Base-by-base conservation (phyloP, 1,284 basidiomycete species). In the Austroboletus niveus region DNA sequence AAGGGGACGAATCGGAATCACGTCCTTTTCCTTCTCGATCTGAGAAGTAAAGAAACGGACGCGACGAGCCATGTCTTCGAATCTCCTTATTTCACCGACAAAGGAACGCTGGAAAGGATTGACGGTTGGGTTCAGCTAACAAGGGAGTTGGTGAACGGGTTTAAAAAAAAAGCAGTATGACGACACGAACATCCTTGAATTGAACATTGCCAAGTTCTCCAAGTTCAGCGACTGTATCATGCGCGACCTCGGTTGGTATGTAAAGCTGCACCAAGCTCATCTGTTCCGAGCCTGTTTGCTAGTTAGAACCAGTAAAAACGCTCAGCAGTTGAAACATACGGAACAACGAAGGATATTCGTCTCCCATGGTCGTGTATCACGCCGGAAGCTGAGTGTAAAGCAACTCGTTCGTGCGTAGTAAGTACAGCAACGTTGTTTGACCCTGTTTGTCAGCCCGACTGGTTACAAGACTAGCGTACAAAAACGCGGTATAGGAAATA, bases 231-330 rank as follows among this genome's bases (percentile, higher is more conserved):
- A 98, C 92, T 46, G 96, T 92, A 66, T 97, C 92, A 72, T 99
- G 97, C 24, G 95, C 94, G 51, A 97, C 93, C 79, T 99, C 97
- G 45, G 92, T 90, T 45, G 97, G 97, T 62, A 98, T 91, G 73
- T 96, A 97, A 68, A 99, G 87, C 80, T 99, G 95, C 61, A 98
- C 90, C 75, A 97, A 80, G 78, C 93, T 96, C 95, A 98, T 98
- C 76, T 85, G 82, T 75, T 95, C 93, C 77, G 93, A 96, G 57
- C 89, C 93, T 95, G 52, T 35, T 40, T 47, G 3, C 11, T 34
- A 8, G 46, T 62, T 41, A 59, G 57, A 11, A 45, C 34, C 7
- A 10, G 5, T 31, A 42, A 36, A 41, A 22, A 42, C 10, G 17
- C 30, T 14, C 6, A 35, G 43, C 7, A 49, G 36, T 17, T 48